A percentile compares a stretch with the other conserved stretches of the same genome.
phyloP scores from a whole-genome alignment of 1,284 basidiomycete genomes.

The Phenoliferia sp. region DNA sequence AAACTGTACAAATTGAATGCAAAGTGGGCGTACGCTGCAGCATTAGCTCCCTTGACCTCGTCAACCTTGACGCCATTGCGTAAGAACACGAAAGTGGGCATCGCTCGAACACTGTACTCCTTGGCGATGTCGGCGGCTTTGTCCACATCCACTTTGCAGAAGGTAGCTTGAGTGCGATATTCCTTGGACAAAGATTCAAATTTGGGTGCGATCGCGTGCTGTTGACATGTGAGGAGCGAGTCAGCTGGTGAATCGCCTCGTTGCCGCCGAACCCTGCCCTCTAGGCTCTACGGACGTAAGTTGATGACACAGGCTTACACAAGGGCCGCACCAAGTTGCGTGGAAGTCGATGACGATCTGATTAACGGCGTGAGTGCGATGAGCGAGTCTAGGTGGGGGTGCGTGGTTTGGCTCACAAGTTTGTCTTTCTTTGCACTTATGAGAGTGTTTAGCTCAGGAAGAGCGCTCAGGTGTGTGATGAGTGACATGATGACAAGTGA shows the following conservation, averaged over 20 bases:
- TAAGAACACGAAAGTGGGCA: constrained; percentile 29
- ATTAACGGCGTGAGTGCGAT: background rate
- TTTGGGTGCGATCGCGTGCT: constrained; percentile 28
- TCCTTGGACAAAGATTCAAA: constrained; percentile 20
- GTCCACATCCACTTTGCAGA: constrained; percentile 19
- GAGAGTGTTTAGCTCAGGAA: constrained; percentile 15
- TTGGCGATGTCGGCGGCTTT: constrained; percentile 6
- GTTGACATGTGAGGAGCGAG: background rate
- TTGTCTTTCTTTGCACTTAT: constrained; percentile 19
- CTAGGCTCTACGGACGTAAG: background rate
- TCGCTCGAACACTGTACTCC: constrained; percentile 12
- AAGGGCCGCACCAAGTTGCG: constrained; percentile 29
- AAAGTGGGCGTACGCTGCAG: background rate
- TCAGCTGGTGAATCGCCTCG: background rate
- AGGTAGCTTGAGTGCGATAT: constrained; percentile 9
- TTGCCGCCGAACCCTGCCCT: no score
- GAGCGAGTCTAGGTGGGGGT: background rate
- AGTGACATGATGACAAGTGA: constrained; percentile 8
- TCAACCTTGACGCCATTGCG: background rate
- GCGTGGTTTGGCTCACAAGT: constrained; percentile 9
- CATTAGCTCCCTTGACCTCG: constrained; percentile 6
- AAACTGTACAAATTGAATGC: no score
- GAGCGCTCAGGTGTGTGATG: constrained; percentile 14
- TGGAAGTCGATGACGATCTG: constrained; percentile 25
- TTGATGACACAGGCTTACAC: constrained; percentile 4